phyloP scores from a whole-genome alignment of 1,284 basidiomycete species.

The Pulchroboletus neoregius region DNA sequence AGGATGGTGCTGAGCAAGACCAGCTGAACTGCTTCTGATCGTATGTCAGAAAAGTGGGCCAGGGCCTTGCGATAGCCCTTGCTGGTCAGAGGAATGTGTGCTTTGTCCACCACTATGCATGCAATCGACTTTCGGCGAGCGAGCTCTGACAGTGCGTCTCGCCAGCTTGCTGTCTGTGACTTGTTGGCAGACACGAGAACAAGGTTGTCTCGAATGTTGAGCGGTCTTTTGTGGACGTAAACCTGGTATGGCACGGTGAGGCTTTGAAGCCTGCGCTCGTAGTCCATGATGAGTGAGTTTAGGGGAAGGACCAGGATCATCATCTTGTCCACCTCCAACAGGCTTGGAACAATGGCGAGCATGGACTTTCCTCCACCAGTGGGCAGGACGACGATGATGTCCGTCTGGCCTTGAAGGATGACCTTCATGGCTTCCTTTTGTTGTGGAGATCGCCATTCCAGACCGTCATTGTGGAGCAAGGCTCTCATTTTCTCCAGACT shows the following conservation, averaged over 20 bases:
- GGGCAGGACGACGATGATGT: not conserved
- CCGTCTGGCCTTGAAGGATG: not conserved
- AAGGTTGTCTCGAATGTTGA: not conserved
- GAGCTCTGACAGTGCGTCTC: not conserved
- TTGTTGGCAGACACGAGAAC: conserved; percentile 8
- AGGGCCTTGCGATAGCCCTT: not conserved
- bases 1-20: not conserved
- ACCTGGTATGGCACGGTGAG: too few relatives aligned
- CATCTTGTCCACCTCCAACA: not conserved
- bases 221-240: too few relatives aligned
- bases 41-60: not conserved
- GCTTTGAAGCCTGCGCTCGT: too few relatives aligned
- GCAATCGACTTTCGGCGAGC: not conserved
- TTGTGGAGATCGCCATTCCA: not conserved
- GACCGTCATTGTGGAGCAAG: too few relatives aligned
- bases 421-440: not conserved
- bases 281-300: conserved; percentile 14
- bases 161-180: not conserved
- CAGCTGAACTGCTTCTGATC: not conserved
- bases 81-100: not conserved
- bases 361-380: conserved; percentile 15
- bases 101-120: not conserved
- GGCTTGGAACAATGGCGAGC: conserved; percentile 9
- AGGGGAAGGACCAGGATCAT: conserved; percentile 3
- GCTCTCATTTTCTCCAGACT: too few relatives aligned